Evolutionary conservation across 768 basidiomycete species (phyloP).

Genomic region (Kondoa subrosea): DNA sequence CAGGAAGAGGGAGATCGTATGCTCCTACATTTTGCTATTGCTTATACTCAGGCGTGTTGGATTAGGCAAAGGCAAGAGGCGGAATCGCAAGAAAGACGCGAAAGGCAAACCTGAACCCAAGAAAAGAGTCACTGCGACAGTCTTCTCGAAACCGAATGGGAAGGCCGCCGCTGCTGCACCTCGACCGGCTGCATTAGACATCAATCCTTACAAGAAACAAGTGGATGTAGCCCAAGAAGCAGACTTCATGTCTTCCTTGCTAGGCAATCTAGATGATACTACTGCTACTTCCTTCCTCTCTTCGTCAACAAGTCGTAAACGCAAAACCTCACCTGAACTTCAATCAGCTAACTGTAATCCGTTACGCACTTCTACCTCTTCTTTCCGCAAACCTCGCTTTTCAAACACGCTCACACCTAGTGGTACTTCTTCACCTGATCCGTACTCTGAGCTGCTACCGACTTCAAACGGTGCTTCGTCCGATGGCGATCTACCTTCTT

Average conservation of each 20-base stretch:
- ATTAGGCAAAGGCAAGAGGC: slow-evolving; percentile 33
- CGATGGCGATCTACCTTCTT: too few species aligned
- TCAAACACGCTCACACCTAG: not conserved
- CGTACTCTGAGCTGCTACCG: too few species aligned
- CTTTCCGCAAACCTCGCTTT: not conserved
- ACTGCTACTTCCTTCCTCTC: slow-evolving; percentile 29
- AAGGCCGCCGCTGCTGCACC: slow-evolving; percentile 4
- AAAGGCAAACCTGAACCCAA: slow-evolving; percentile 30
- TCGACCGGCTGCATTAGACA: slow-evolving; percentile 10
- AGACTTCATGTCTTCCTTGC: slow-evolving; percentile 70
- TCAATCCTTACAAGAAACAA: slow-evolving; percentile 22
- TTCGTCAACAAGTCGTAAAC: slow-evolving; percentile 11
- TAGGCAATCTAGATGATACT: slow-evolving; percentile 59
- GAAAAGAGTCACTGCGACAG: slow-evolving; percentile 11
- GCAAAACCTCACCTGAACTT: slow-evolving; percentile 11
- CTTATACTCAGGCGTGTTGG: not conserved
- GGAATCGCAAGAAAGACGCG: slow-evolving; percentile 29
- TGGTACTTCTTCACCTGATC: too few species aligned
- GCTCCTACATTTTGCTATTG: not conserved
- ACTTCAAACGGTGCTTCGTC: too few species aligned
- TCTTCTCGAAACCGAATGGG: slow-evolving; percentile 12
- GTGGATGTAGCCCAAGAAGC: slow-evolving; percentile 55
- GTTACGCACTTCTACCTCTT: not conserved
- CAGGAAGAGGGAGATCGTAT: slow-evolving; percentile 17
- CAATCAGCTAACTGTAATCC: not conserved